These are phyloP conservation scores for Bacidia rubella DNA, from an alignment of 495 filamentous ascomycete species.

Conservation along the genomic window DNA sequence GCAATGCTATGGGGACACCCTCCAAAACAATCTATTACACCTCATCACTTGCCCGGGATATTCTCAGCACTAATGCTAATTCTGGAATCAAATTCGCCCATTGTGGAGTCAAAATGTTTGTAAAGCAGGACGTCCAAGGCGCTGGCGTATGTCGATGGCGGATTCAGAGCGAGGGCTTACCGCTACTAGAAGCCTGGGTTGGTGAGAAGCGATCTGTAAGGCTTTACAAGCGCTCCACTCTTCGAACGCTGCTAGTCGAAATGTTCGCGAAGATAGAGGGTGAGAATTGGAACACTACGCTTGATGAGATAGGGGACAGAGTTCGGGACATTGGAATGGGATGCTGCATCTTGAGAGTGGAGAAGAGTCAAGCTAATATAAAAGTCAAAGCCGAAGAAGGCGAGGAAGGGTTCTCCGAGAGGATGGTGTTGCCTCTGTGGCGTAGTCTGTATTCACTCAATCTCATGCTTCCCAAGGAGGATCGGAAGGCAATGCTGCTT, in stretches of 20 bases:
- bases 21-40: conserved; percentile 93
- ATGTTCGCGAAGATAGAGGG: conserved; percentile 79
- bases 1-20: conserved; percentile 71
- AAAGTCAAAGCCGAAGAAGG: not conserved
- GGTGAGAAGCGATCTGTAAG: conserved; percentile 63
- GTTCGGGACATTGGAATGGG: conserved; percentile 71
- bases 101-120: conserved; percentile 94
- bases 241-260: conserved; percentile 70
- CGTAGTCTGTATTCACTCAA: conserved; percentile 75
- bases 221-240: conserved; percentile 58
- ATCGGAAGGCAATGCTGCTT: conserved; percentile 80
- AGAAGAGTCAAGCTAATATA: not conserved
- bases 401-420: conserved; percentile 31
- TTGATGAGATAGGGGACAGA: conserved; percentile 80
- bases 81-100: conserved; percentile 90
- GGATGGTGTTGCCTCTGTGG: conserved; percentile 84
- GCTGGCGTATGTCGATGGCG: conserved; percentile 79
- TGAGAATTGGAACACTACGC: conserved; percentile 47
- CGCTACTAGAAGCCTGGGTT: conserved; percentile 76
- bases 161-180: conserved; percentile 86
- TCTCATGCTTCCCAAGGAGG: conserved; percentile 95
- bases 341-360: conserved; percentile 77
- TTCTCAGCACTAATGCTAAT: conserved; percentile 70
- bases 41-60: conserved; percentile 65
- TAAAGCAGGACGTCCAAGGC: conserved; percentile 86